Conservation (phyloP, 129 eudicot species). For the Tagetes patula region DNA sequence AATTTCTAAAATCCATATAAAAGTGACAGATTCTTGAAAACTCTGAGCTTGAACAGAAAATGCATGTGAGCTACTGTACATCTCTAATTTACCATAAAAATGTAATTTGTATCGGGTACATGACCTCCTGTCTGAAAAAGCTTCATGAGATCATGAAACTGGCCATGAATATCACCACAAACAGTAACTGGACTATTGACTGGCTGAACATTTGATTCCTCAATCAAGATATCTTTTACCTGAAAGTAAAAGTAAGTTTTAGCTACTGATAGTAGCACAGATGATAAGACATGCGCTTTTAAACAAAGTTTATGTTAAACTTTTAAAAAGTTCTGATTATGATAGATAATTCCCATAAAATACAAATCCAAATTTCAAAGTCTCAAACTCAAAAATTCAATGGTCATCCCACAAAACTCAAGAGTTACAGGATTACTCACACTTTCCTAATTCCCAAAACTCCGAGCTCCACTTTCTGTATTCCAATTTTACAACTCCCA, state of each 20-base stretch:
- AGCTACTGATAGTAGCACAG: not conserved
- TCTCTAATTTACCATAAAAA: slow-evolving; percentile 65
- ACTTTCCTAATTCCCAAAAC: no score
- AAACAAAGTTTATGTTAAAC: not conserved
- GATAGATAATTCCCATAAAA: not conserved
- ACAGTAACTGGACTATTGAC: slow-evolving; percentile 98
- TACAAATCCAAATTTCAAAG: not conserved
- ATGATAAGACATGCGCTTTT: not conserved
- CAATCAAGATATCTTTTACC: slow-evolving; percentile 94
- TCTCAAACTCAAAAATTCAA: not conserved
- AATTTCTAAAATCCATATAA: slow-evolving; percentile 11
- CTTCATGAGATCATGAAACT: slow-evolving; percentile 93
- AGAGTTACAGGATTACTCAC: not conserved
- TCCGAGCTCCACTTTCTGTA: not conserved
- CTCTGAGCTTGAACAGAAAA: not conserved
- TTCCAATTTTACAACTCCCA: not conserved
- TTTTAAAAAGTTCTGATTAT: not conserved
- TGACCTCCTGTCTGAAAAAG: slow-evolving; percentile 98
- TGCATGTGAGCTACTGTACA: not conserved
- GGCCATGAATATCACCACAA: slow-evolving; percentile 98
- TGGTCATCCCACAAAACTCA: not conserved
- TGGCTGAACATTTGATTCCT: slow-evolving; percentile 98
- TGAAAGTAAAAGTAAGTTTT: slow-evolving; percentile 30
- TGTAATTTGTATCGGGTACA: slow-evolving; percentile 92
- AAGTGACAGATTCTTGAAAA: slow-evolving; percentile 11